phyloP scores from a whole-genome alignment of 768 basidiomycete species.

The Lactarius psammicola region DNA sequence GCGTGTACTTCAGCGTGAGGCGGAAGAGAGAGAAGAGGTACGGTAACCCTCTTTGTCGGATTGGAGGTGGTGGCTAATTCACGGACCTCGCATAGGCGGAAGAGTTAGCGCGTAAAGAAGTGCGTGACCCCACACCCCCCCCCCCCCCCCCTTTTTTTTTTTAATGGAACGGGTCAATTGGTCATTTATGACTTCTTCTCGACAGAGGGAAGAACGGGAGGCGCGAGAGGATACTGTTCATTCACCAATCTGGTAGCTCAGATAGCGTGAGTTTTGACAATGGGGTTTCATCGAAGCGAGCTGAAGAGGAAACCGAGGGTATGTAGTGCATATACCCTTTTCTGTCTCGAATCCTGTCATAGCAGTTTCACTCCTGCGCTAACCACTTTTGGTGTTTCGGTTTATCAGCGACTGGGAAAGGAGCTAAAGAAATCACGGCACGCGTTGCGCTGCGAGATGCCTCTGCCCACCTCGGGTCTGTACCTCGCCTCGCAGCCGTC shows the following conservation, averaged over 20 bases:
- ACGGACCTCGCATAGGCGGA: slow-evolving; percentile 44
- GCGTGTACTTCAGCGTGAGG: slow-evolving; percentile 56
- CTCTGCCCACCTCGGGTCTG: slow-evolving; percentile 5
- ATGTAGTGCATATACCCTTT: slow-evolving; percentile 17
- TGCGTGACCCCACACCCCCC: slow-evolving; percentile 34
- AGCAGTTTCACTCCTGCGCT: slow-evolving; percentile 12
- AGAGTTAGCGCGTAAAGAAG: slow-evolving; percentile 64
- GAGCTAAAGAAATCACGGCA: slow-evolving; percentile 24
- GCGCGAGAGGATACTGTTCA: slow-evolving; percentile 25
- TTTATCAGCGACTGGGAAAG: slow-evolving; percentile 30
- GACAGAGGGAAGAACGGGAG: slow-evolving; percentile 27
- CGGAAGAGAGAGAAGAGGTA: slow-evolving; percentile 75
- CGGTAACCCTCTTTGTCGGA: slow-evolving; percentile 18
- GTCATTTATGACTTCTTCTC: slow-evolving; percentile 23
- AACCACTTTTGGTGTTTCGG: slow-evolving; percentile 10
- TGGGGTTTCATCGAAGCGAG: slow-evolving; percentile 20
- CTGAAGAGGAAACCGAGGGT: slow-evolving; percentile 26
- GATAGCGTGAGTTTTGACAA: slow-evolving; percentile 12
- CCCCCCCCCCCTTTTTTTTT: background rate
- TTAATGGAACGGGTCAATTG: slow-evolving; percentile 21
- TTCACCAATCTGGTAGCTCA: slow-evolving; percentile 5
- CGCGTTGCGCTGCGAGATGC: slow-evolving; percentile 12
- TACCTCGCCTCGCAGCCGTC: slow-evolving; percentile 17
- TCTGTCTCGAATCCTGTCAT: background rate
- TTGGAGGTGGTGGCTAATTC: slow-evolving; percentile 8